Base-by-base conservation (phyloP, 371 early-diverging fungal species). In the Zychaea mexicana region DNA sequence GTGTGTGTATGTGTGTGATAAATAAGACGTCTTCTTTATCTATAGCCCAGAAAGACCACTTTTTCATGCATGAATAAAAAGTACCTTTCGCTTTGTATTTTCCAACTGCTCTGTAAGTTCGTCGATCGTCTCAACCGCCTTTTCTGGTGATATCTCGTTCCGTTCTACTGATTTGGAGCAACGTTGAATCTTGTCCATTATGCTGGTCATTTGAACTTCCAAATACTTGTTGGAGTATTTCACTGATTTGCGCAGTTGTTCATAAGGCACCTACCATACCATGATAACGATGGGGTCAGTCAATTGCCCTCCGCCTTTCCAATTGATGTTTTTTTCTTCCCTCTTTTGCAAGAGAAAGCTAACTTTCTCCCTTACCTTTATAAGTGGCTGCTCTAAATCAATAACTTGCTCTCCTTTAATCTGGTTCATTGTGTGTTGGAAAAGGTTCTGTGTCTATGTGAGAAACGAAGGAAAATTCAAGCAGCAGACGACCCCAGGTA, bases 301-400 rank as follows among this genome's bases (percentile, higher is more conserved):
- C n/a, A n/a, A n/a, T n/a, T n/a, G n/a, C n/a, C n/a, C n/a, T n/a
- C 45, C 59, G 21, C 33, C 27, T 24, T 49, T 47, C 30, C 52
- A 49, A 24, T 39, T 21, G 32, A 8, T 59, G 59, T 53, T 13
- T 55, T 65, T 52, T 53, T 49, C 24, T 49, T 49, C 1, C n/a
- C 46, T 46, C n/a, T 21, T 46, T 66, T 45, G n/a, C n/a, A n/a
- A n/a, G n/a, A n/a, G n/a, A n/a, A n/a, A n/a, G n/a, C n/a, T n/a
- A n/a, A n/a, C n/a, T n/a, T n/a, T n/a, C n/a, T n/a, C n/a, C 9
- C 15, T 55, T 78, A 92, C 96, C 87, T 92, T 92, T 53, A 96
- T 79, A 45, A 96, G 86, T 2, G 95, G 91, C 71, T 94, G 94
- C 71, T 96, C 97, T 52, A 96, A 79, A 28, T 87, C 87, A 57